Evolutionary conservation across 2,329 filamentous ascomycete species (phyloP), one percentile per base, ranked within the genome.

Genomic region (Fusarium sp.): DNA sequence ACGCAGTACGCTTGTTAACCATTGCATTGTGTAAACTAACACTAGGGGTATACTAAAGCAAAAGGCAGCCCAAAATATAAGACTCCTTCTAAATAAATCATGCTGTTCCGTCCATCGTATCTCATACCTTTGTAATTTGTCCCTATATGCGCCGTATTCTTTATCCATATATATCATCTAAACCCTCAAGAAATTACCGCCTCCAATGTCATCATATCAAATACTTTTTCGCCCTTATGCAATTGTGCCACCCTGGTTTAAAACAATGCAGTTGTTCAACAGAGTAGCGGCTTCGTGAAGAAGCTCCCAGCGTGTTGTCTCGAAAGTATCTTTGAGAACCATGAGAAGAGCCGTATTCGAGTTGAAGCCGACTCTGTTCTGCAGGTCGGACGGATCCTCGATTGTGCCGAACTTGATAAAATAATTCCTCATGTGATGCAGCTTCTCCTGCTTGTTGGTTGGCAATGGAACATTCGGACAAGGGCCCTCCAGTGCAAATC

Each of bases 401-500:
- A 96, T 90, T 18, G 87, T 89, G 12, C 92, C 92, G 12, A 96
- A 90, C 52, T 89, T 87, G 58, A 87, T 82, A 47, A 99, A 86
- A 77, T 93, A 98, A 18, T 86, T 85, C 55, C 91, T 88, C 94
- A 98, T 97, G 75, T 95, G 91, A 43, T 83, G 85, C 46, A 92
- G 87, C 78, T 92, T 91, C 68, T 93, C 91, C 16, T 89, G 87
- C 51, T 86, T 85, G 2, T 85, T 90, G 40, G 79, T 80, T 59
- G 92, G 88, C 22, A 83, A 81, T 73, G 81, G 85, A 53, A 81
- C 76, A 6, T 80, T 81, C 9, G 86, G 83, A 61, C 92, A 88
- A 0, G 94, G 88, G 0, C 96, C 96, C 73, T 98, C 96, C 22
- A 97, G 84, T 0, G 95, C 94, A 77, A 90, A 98, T 4, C 95